These are phyloP conservation scores for Lepiota brunneoincarnata DNA, from an alignment of 768 basidiomycete species.

Conservation along the genomic window DNA sequence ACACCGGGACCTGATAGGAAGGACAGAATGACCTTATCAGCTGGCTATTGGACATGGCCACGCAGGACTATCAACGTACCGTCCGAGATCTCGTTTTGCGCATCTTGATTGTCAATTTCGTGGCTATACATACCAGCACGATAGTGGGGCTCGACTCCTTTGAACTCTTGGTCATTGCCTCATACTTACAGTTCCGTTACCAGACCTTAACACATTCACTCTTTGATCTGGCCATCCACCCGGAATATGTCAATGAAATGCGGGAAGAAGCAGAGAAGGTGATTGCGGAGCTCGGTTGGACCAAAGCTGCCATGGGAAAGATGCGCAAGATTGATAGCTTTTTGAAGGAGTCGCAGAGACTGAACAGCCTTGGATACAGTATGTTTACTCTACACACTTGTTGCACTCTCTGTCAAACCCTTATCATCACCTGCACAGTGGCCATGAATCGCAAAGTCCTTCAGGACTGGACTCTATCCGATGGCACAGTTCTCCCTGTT, in stretches of 20 bases:
- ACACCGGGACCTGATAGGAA: neutral
- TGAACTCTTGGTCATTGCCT: neutral
- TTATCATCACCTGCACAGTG: conserved; percentile 13
- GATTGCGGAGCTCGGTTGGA: conserved; percentile 34
- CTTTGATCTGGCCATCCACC: conserved; percentile 27
- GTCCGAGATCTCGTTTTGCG: conserved; percentile 21
- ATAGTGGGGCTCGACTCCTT: conserved; percentile 27
- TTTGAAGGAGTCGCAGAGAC: conserved; percentile 37
- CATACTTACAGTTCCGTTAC: neutral
- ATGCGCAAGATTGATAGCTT: conserved; percentile 46
- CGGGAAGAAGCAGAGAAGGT: conserved; percentile 30
- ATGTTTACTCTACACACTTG: neutral
- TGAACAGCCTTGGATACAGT: conserved; percentile 25
- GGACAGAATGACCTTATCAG: conserved; percentile 42
- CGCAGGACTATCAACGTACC: conserved; percentile 26
- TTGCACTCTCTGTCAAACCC: neutral
- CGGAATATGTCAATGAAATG: conserved; percentile 25
- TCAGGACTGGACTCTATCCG: conserved; percentile 26
- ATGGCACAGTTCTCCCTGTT: conserved; percentile 24
- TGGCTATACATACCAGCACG: conserved; percentile 38
- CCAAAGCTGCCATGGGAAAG: conserved; percentile 34
- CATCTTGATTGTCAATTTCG: conserved; percentile 35
- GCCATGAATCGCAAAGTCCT: conserved; percentile 20
- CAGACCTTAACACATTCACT: conserved; percentile 15
- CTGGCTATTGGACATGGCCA: conserved; percentile 41